phyloP scores from a whole-genome alignment of 257 asterid species.

The Linaria vulgaris region DNA sequence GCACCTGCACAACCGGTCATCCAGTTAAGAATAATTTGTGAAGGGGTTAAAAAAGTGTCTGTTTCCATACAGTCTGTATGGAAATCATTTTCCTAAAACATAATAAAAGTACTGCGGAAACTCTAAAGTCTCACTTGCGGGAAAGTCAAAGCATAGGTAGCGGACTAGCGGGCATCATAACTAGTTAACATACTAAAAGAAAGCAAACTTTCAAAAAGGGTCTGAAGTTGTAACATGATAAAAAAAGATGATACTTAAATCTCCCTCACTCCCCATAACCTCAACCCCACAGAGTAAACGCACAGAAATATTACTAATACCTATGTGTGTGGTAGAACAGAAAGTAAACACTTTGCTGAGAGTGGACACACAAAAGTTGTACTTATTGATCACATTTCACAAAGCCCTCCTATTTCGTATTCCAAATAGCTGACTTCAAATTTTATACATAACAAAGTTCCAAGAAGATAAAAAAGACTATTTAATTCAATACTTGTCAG shows the following conservation, averaged over 20 bases:
- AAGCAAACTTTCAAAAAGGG: constrained; percentile 11
- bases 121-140: no score
- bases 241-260: not conserved
- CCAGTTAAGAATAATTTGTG: no score
- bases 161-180: not conserved
- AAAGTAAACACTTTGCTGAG: not conserved
- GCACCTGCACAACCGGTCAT: no score
- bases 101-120: no score
- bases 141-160: no score
- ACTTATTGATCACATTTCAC: constrained; percentile 22
- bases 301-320: no score
- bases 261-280: not conserved
- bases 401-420: constrained; percentile 26
- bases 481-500: constrained; percentile 31
- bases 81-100: no score
- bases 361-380: constrained; percentile 9
- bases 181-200: constrained; percentile 4
- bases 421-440: constrained; percentile 15
- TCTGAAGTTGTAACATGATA: not conserved
- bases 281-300: not conserved
- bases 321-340: not conserved
- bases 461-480: constrained; percentile 47
- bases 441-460: constrained; percentile 16
- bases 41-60: no score
- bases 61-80: no score